Evolutionary conservation across 78 protist species (phyloP).

Genomic region (Anaeramoeba ignava): DNA sequence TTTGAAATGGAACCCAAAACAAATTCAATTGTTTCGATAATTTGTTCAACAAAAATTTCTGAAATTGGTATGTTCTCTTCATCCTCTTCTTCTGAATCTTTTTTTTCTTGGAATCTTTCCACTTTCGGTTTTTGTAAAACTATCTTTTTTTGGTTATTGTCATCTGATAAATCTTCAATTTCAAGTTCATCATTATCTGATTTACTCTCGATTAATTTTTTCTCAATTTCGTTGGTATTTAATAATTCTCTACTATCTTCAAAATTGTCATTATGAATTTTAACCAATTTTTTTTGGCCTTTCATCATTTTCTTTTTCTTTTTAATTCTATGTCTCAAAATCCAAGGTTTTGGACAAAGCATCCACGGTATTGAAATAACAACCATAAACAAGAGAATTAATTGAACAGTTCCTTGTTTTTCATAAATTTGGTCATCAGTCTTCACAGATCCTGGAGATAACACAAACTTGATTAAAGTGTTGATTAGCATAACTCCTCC

Average conservation of each 20-base stretch:
- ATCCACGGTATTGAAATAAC: conserved; percentile 65
- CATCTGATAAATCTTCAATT: too few species aligned
- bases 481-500: conserved; percentile 20
- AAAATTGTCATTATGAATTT: too few species aligned
- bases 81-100: too few species aligned
- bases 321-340: conserved; percentile 27
- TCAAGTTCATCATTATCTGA: too few species aligned
- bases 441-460: conserved; percentile 26
- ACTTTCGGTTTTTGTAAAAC: too few species aligned
- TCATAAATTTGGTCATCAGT: neutral
- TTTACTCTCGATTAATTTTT: too few species aligned
- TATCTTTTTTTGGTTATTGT: too few species aligned
- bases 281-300: too few species aligned
- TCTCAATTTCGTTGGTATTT: too few species aligned
- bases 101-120: too few species aligned
- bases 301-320: neutral
- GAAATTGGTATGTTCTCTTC: too few species aligned
- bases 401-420: conserved; percentile 27
- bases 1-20: conserved; percentile 90
- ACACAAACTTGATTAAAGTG: conserved; percentile 69
- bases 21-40: conserved; percentile 97
- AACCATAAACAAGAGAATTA: conserved; percentile 45
- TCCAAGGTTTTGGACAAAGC: conserved; percentile 66
- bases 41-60: conserved; percentile 48
- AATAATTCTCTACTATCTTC: too few species aligned